Evolutionary conservation across 192 early-diverging fungal genomes (phyloP).

Genomic region (Coemansia sp.): DNA sequence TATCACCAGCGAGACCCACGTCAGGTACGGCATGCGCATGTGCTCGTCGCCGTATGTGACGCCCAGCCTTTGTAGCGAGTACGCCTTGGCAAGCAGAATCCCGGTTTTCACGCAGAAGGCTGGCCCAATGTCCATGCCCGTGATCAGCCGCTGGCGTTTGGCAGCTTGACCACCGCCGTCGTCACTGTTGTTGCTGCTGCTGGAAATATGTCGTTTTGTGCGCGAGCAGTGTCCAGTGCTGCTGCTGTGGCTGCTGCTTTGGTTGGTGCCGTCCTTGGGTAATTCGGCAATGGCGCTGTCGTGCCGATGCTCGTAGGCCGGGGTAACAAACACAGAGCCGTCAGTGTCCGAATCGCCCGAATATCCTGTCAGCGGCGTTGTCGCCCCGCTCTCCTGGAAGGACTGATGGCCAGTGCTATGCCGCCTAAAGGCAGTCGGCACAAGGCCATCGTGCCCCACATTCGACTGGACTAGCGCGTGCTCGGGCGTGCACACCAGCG

Average conservation of each 20-base stretch:
- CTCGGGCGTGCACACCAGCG: slow-evolving; percentile 7
- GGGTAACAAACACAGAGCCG: slow-evolving; percentile 5
- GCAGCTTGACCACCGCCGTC: background rate
- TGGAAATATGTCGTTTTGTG: background rate
- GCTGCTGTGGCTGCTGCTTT: background rate
- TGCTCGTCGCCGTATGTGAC: slow-evolving; percentile 1
- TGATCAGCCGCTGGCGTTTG: slow-evolving; percentile 2
- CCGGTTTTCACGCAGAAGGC: slow-evolving; percentile 37
- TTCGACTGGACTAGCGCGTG: background rate
- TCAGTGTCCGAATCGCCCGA: background rate
- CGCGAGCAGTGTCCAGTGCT: background rate
- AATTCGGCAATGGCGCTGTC: background rate
- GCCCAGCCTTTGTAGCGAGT: slow-evolving; percentile 21
- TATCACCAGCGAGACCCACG: slow-evolving; percentile 24
- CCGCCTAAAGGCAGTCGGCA: slow-evolving; percentile 8
- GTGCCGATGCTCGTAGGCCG: background rate
- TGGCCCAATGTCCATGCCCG: background rate
- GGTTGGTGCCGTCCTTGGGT: background rate
- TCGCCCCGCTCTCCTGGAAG: background rate
- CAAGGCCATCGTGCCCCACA: background rate
- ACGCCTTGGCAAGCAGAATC: slow-evolving; percentile 29
- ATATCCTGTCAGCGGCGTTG: background rate
- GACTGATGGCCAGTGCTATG: slow-evolving; percentile 18
- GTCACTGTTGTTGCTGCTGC: background rate
- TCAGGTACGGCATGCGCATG: slow-evolving; percentile 8